phyloP scores from a whole-genome alignment of 228 moss, liverwort and hornwort genomes.

The Sphagnum fallax region DNA sequence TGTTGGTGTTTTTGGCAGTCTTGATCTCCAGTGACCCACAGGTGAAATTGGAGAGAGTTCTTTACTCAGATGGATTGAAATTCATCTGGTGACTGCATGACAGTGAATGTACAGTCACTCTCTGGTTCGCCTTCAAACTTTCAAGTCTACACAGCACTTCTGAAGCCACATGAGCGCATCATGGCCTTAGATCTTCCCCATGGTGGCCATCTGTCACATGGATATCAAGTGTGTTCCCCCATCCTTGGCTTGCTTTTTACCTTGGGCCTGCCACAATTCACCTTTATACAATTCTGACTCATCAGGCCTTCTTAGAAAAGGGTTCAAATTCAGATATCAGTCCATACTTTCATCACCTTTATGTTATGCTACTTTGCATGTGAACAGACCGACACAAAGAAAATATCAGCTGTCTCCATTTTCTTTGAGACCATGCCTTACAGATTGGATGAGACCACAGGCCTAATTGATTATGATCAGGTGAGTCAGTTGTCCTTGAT shows the following conservation, averaged over 20 bases:
- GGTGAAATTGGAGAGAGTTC: not conserved
- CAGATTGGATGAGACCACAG: slow-evolving; percentile 70
- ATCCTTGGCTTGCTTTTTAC: not conserved
- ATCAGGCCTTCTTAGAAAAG: too few species aligned
- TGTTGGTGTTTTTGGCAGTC: not conserved
- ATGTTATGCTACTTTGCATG: not conserved
- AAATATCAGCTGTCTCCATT: slow-evolving; percentile 85
- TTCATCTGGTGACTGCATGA: not conserved
- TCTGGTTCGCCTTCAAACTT: slow-evolving; percentile 87
- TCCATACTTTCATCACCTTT: not conserved
- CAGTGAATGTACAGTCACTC: slow-evolving; percentile 81
- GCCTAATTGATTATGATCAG: slow-evolving; percentile 77
- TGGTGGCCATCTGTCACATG: slow-evolving; percentile 83
- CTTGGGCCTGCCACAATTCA: not conserved
- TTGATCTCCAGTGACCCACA: not conserved
- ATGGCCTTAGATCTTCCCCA: slow-evolving; percentile 87
- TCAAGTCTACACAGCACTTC: slow-evolving; percentile 81
- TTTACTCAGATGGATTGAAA: not conserved
- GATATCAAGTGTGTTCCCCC: slow-evolving; percentile 49
- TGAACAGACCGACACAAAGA: slow-evolving; percentile 74
- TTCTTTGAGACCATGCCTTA: slow-evolving; percentile 88
- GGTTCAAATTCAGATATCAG: not conserved
- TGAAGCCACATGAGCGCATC: slow-evolving; percentile 84
- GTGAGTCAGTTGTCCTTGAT: slow-evolving; percentile 9
- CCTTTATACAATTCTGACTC: not conserved